Conservation (phyloP, 2,329 filamentous ascomycete genomes). For the Leptosphaerulina australis region DNA sequence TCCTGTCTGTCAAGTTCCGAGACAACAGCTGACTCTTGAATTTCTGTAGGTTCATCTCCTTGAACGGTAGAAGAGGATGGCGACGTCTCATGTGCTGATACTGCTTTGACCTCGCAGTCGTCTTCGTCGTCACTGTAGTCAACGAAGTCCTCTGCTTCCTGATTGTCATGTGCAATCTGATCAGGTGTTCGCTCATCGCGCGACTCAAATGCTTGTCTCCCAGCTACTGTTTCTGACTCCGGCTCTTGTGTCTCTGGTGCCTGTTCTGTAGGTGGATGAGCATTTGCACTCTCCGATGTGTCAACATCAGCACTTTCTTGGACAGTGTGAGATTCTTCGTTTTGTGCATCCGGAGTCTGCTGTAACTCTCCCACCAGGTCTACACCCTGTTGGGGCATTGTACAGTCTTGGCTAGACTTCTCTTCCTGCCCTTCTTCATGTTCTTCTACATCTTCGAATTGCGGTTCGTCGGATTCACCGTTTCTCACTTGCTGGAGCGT, state of each 20-base stretch:
- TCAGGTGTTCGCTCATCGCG: constrained; percentile 13
- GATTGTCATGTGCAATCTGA: constrained; percentile 21
- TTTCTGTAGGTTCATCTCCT: constrained; percentile 36
- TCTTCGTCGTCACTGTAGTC: constrained; percentile 59
- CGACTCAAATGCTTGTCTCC: neutral
- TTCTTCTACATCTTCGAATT: constrained; percentile 2
- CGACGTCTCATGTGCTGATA: constrained; percentile 23
- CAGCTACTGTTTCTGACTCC: neutral
- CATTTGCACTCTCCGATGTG: neutral
- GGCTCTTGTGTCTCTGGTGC: neutral
- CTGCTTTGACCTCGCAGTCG: constrained; percentile 18
- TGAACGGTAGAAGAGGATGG: constrained; percentile 44
- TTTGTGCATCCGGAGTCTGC: neutral
- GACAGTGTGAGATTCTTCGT: neutral
- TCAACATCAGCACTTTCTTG: constrained; percentile 5
- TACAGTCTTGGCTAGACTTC: neutral
- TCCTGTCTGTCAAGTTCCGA: constrained; percentile 9
- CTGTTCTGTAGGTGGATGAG: neutral
- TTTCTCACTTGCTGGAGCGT: constrained; percentile 1
- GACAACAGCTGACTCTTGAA: constrained; percentile 12
- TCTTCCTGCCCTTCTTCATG: constrained; percentile 8
- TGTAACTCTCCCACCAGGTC: constrained; percentile 5
- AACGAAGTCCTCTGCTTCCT: constrained; percentile 52
- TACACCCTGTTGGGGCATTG: constrained; percentile 1
- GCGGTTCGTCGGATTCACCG: constrained; percentile 11